Evolutionary conservation across 2,329 filamentous ascomycete genomes (phyloP), one percentile per base, ranked within the genome.

Genomic region (Sporothrix humicola): DNA sequence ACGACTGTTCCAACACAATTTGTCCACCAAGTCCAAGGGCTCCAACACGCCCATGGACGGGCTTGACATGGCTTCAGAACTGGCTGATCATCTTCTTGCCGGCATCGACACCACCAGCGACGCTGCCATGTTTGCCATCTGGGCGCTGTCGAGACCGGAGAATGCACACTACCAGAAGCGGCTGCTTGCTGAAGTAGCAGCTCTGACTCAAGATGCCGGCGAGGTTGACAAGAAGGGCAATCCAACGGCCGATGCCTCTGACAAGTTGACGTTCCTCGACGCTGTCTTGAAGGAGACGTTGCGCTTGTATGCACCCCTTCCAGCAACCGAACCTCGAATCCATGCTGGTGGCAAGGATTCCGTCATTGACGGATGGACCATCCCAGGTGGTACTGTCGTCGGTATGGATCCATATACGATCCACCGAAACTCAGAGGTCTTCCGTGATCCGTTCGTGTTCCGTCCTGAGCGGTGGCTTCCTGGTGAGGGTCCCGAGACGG

Each of bases 51-150:
- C 9, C 76, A 77, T 73, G 3, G 79, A 81, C 10, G 82, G 84
- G 46, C 76, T 86, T 7, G 84, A 87, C 23, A 84, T 86, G 54
- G 87, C 87, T 0, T 86, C 85, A 0, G 87, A 88, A 77, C 83
- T 81, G 13, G 86, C 86, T 0, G 87, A 88, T 72, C 87, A 88
- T 73, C 81, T 88, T 13, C 80, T 86, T 0, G 87, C 86, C 0
- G 86, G 86, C 0, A 86, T 87, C 10, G 85, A 88, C 73, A 88
- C 86, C 2, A 76, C 75, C 3, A 74, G 84, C 31, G 85, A 88
- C 69, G 85, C 85, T 0, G 74, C 87, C 1, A 86, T 86, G 82
- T 87, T 86, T 73, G 77, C 84, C 0, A 79, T 88, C 15, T 87
- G 85, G 84, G 79, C 83, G 0, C 80, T 88, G 0, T 88, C 86